phyloP scores from a whole-genome alignment of 2,329 filamentous ascomycete genomes.

The Tympanopsis confertula region DNA sequence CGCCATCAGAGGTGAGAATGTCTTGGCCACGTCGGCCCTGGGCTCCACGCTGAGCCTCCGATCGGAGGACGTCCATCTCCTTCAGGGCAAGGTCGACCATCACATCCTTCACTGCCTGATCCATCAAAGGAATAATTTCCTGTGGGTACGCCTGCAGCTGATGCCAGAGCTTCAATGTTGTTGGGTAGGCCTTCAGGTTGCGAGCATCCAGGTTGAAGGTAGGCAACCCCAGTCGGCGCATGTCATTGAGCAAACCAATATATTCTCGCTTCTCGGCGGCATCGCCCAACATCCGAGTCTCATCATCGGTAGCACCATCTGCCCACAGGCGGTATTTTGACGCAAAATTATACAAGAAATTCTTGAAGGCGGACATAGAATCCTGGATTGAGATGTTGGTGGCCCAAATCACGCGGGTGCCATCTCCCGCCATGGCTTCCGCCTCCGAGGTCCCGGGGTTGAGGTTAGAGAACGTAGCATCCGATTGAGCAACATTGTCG shows the following conservation, averaged over 20 bases:
- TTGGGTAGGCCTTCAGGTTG: conserved; percentile 85
- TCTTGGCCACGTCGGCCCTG: conserved; percentile 65
- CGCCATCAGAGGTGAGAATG: conserved; percentile 21
- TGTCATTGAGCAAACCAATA: conserved; percentile 73
- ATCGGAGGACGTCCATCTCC: conserved; percentile 60
- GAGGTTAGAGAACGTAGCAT: conserved; percentile 47
- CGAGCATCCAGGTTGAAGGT: conserved; percentile 79
- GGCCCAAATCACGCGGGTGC: conserved; percentile 83
- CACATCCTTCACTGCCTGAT: conserved; percentile 82
- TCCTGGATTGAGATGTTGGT: conserved; percentile 92
- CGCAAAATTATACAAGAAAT: conserved; percentile 84
- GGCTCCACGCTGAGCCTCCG: conserved; percentile 36
- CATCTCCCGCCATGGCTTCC: conserved; percentile 70
- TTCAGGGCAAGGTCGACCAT: conserved; percentile 82
- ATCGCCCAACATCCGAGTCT: conserved; percentile 57
- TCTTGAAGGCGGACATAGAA: conserved; percentile 76
- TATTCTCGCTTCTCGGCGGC: conserved; percentile 69
- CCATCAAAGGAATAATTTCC: conserved; percentile 93
- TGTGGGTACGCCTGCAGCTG: conserved; percentile 89
- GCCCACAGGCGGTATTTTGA: conserved; percentile 88
- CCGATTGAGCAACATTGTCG: conserved; percentile 29
- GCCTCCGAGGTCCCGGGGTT: conserved; percentile 87
- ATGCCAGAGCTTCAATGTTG: conserved; percentile 88
- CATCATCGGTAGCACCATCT: conserved; percentile 69
- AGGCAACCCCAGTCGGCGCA: conserved; percentile 75